Percentiles rank a stretch among this genome's conserved stretches.
phyloP scores from a whole-genome alignment of 805 yeast genomes.

The Kuraishia cidri region DNA sequence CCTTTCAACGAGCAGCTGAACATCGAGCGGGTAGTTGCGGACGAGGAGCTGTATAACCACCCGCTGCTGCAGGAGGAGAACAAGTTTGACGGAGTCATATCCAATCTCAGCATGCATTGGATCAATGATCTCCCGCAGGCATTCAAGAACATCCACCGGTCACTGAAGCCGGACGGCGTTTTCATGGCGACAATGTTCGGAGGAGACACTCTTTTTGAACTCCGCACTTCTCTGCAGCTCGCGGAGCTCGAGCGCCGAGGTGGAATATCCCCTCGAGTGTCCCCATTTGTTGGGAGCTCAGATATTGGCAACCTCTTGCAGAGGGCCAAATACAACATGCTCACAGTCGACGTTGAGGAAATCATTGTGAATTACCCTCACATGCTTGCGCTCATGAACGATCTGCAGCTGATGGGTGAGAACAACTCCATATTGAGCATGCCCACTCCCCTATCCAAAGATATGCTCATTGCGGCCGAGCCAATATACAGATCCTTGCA shows the following conservation, averaged over 20 bases:
- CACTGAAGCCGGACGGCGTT: constrained; percentile 72
- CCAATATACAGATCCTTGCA: constrained; percentile 67
- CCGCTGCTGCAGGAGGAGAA: constrained; percentile 26
- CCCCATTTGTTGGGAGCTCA: constrained; percentile 71
- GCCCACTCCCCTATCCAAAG: constrained; percentile 40
- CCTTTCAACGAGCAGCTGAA: constrained; percentile 33
- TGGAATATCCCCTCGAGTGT: constrained; percentile 72
- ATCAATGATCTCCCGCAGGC: constrained; percentile 73
- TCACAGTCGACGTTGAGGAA: constrained; percentile 81
- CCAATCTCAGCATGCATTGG: constrained; percentile 77
- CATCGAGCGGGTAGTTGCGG: constrained; percentile 44
- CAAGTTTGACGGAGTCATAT: constrained; percentile 59
- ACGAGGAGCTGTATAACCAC: constrained; percentile 56
- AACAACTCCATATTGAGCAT: constrained; percentile 44
- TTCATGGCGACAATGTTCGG: constrained; percentile 78
- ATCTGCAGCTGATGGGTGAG: constrained; percentile 79
- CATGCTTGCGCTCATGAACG: constrained; percentile 55
- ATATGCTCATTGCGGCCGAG: constrained; percentile 65
- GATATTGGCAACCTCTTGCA: constrained; percentile 70
- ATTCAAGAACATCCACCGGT: constrained; percentile 41
- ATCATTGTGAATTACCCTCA: constrained; percentile 74
- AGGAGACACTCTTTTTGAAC: constrained; percentile 78
- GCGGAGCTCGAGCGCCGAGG: constrained; percentile 78
- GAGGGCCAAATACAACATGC: constrained; percentile 68
- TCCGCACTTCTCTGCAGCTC: constrained; percentile 69